These are phyloP conservation scores for Sutorius australiensis DNA, from an alignment of 768 basidiomycete genomes.

Conservation along the genomic window DNA sequence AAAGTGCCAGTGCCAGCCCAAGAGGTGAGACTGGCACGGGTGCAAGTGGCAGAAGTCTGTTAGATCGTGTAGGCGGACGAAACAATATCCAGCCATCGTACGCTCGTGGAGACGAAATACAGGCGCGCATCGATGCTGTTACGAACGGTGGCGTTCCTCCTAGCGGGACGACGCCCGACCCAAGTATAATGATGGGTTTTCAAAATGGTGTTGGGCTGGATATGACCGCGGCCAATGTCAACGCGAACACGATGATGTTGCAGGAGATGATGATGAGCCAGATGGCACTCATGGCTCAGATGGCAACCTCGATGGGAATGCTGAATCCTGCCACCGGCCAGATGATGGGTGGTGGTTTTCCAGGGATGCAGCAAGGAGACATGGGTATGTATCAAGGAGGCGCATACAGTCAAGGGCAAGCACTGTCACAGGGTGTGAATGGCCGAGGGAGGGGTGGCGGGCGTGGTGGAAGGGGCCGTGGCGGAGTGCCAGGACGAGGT, in stretches of 20 bases:
- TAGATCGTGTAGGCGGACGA: constrained; percentile 75
- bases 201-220: constrained; percentile 44
- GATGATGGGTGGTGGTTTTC: constrained; percentile 53
- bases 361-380: constrained; percentile 55
- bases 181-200: constrained; percentile 43
- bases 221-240: constrained; percentile 49
- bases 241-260: constrained; percentile 62
- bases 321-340: constrained; percentile 57
- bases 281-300: constrained; percentile 91
- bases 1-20: constrained; percentile 22
- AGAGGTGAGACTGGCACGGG: constrained; percentile 15
- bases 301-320: constrained; percentile 82
- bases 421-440: constrained; percentile 18
- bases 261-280: constrained; percentile 92
- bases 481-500: constrained; percentile 44
- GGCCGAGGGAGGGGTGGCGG: constrained; percentile 44
- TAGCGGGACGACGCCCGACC: constrained; percentile 30
- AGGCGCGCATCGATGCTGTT: constrained; percentile 75
- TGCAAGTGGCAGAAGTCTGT: constrained; percentile 54
- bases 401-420: constrained; percentile 20
- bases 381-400: constrained; percentile 44
- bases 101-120: constrained; percentile 62
- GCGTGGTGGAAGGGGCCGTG: constrained; percentile 44
- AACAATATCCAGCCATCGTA: constrained; percentile 33
- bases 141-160: constrained; percentile 47